Evolutionary conservation across 306 rosid species (phyloP).

Genomic region (Sphenostylis stenocarpa): DNA sequence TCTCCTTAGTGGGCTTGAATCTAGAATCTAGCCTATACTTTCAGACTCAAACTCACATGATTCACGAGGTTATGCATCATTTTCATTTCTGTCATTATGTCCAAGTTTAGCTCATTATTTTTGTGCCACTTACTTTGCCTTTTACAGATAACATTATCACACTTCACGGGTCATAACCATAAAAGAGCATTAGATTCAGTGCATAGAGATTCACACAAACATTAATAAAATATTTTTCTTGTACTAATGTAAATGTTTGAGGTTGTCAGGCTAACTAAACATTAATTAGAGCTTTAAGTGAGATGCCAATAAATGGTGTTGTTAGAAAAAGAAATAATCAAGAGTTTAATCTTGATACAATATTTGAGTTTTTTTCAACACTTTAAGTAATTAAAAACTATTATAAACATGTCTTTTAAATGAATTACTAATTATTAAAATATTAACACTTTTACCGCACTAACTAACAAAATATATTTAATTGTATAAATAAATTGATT

Average conservation of each 20-base stretch:
- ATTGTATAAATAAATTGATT: too few species aligned
- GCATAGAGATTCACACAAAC: not conserved
- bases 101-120: not conserved
- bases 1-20: not conserved
- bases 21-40: too few species aligned
- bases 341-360: too few species aligned
- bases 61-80: not conserved
- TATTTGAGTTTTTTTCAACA: too few species aligned
- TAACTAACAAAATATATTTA: too few species aligned
- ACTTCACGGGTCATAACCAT: not conserved
- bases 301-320: too few species aligned
- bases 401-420: too few species aligned
- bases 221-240: not conserved
- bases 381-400: too few species aligned
- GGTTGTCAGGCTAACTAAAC: not conserved
- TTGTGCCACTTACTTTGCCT: not conserved
- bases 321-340: too few species aligned
- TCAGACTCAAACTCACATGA: not conserved
- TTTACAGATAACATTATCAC: not conserved
- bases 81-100: not conserved
- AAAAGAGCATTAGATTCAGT: not conserved
- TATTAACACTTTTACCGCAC: too few species aligned
- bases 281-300: too few species aligned
- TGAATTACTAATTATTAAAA: too few species aligned
- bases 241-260: not conserved